Base-by-base conservation (phyloP, 129 eudicot genomes). In the Chrysanthemum lavandulifolium region DNA sequence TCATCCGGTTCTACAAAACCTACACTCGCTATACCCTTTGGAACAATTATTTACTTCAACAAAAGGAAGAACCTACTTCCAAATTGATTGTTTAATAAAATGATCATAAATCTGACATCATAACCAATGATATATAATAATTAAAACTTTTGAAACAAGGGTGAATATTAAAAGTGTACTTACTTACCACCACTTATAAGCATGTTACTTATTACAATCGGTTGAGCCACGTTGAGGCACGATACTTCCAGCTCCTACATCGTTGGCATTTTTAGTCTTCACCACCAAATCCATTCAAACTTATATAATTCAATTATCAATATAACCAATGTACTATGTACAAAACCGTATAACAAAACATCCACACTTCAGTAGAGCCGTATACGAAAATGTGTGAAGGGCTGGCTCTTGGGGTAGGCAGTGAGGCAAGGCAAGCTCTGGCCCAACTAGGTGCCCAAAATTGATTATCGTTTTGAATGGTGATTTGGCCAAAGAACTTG, bases 221-320 rank as follows among this genome's bases (percentile, higher is more conserved):
- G 72, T 49, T 74, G n/a, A 63, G 63, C 90, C 96, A 90, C 90
- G 97, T 90, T 87, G 73, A 67, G 33, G 87, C 97, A 91, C 97
- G 97, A 91, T 59, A 84, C 40, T 48, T 86, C 81, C 96, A 91
- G 92, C 96, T 91, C 84, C 65, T 77, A 27, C 73, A 71, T 76
- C 75, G 82, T 71, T 85, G 83, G 71, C 84, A 47, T 40, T 65
- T 69, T 67, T 72, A 33, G 53, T 75, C 75, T 47, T 78, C 76
- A 78, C 72, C 77, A 71, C 72, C 82, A 78, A 78, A 78, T 78
- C 82, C 77, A 78, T 71, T 72, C 77, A 43, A 68, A 61, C 55
- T 19, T 12, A 29, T 57, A 75, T 53, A 66, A 11, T 56, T 75
- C 10, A 16, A 16, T 45, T 57, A 25, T 25, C 58, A 57, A 2